phyloP scores from a whole-genome alignment of 2,329 filamentous ascomycete genomes.

The Cordyceps tenuipes region DNA sequence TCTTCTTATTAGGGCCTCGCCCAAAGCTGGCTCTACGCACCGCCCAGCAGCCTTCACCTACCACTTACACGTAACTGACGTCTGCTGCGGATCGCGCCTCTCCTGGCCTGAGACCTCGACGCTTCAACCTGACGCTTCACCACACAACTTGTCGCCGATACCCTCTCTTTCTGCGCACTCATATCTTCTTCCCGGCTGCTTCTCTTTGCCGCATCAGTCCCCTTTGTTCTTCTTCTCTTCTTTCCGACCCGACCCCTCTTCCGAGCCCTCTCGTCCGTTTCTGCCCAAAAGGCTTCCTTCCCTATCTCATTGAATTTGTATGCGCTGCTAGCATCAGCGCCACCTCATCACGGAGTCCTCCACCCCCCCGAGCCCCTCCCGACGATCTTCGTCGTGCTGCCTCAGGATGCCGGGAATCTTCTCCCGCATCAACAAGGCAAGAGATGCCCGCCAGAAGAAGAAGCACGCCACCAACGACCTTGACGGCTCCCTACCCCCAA shows the following conservation, averaged over 20 bases:
- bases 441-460: conserved; percentile 54
- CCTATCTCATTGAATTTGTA: not conserved
- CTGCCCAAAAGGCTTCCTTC: not conserved
- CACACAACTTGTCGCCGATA: not conserved
- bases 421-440: conserved; percentile 49
- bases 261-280: not conserved
- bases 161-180: not conserved
- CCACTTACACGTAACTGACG: conserved; percentile 8
- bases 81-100: not conserved
- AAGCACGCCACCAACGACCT: conserved; percentile 51
- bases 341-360: not conserved
- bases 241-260: not conserved
- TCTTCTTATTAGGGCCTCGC: not conserved
- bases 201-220: not conserved
- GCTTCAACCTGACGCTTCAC: conserved; percentile 2
- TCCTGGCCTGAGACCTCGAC: conserved; percentile 2
- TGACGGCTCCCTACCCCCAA: conserved; percentile 47
- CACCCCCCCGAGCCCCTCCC: not conserved
- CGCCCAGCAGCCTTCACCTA: not conserved
- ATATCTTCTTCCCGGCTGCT: not conserved
- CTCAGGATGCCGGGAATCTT: conserved; percentile 49
- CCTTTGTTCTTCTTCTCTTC: not conserved
- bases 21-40: not conserved
- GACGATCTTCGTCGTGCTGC: conserved; percentile 5
- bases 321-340: conserved; percentile 3